These are phyloP conservation scores for Chrysanthemum lavandulifolium DNA, from an alignment of 129 eudicot genomes.

Conservation along the genomic window DNA sequence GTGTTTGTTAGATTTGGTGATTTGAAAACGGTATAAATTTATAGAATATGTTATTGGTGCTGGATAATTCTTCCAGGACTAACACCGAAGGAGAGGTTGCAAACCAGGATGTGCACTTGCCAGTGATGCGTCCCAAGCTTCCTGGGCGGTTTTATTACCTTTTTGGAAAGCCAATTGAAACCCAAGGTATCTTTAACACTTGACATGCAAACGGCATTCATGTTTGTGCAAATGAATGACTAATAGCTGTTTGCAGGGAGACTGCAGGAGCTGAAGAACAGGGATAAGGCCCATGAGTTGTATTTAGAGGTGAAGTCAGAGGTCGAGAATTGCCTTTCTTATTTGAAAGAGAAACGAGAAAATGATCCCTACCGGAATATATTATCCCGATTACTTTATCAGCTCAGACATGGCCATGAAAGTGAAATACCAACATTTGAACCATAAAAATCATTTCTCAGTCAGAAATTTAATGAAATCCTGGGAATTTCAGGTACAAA, in stretches of 20 bases:
- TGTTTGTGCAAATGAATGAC: neutral
- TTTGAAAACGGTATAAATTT: neutral
- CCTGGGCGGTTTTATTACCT: slow-evolving; percentile 85
- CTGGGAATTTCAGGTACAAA: neutral
- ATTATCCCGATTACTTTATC: slow-evolving; percentile 51
- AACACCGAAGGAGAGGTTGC: slow-evolving; percentile 64
- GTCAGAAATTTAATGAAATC: neutral
- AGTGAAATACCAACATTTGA: slow-evolving; percentile 75
- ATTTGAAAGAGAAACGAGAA: slow-evolving; percentile 65
- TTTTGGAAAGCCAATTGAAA: slow-evolving; percentile 74
- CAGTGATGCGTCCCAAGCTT: slow-evolving; percentile 66
- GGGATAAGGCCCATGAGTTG: slow-evolving; percentile 60
- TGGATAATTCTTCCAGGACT: slow-evolving; percentile 31
- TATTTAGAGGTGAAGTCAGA: slow-evolving; percentile 67
- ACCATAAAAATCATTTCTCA: slow-evolving; percentile 12
- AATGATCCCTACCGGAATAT: slow-evolving; percentile 77
- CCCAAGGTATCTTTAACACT: slow-evolving; percentile 43
- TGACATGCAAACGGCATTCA: neutral
- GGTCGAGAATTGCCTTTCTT: slow-evolving; percentile 68
- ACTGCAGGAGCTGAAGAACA: slow-evolving; percentile 57
- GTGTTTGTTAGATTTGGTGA: neutral
- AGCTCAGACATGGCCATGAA: slow-evolving; percentile 55
- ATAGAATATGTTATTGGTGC: neutral
- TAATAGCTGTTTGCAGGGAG: slow-evolving; percentile 44
- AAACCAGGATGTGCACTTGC: slow-evolving; percentile 72